Evolutionary conservation across 768 basidiomycete species (phyloP), one percentile per base, ranked within the genome.

Genomic region (Sarcodon sp.): DNA sequence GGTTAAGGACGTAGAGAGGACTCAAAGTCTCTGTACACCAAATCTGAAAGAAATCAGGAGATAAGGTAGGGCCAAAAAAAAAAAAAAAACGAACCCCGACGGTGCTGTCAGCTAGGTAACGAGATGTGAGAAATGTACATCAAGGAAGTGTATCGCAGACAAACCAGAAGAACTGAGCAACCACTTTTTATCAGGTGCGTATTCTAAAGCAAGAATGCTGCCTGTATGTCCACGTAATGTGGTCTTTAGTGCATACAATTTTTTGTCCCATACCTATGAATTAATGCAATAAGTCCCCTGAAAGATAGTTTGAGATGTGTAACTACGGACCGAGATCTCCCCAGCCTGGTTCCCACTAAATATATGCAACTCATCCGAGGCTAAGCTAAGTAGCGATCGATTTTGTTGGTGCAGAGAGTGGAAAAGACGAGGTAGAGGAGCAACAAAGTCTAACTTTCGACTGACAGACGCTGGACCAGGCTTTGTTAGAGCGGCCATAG

Each of bases 121-220:
- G 6, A n/a, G 10, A 47, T 33, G 3, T 10, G 21, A 37, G 35
- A 47, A 13, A 8, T n/a, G 11, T 11, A 15, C 8, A 31, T 9
- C 35, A 7, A 12, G 21, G 11, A 4, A 27, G 38, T 38, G 16
- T 35, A 11, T 32, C 33, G 33, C 15, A 12, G 41, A 52, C 37
- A 21, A 33, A 87, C 90, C 86, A 43, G 89, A 91, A 4, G 89
- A 83, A 53, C 91, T 94, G 58, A 96, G 87, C 27, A 96, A 59
- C 91, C 91, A 94, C 43, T 75, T 68, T 57, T 79, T 82, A 47
- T 86, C 82, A 47, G 75, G 64, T 6, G 82, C 84, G 52, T 85
- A 76, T 55, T 85, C 82, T 43, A 96, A 67, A 7, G 82, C 81
- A 16, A 96, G 70, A 2, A 96, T 80, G 52, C 86, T 87, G 6